Percentiles rank a stretch among this genome's conserved stretches.
These are phyloP conservation scores for Boletellus sp. DNA, from an alignment of 768 basidiomycete species.

Conservation along the genomic window DNA sequence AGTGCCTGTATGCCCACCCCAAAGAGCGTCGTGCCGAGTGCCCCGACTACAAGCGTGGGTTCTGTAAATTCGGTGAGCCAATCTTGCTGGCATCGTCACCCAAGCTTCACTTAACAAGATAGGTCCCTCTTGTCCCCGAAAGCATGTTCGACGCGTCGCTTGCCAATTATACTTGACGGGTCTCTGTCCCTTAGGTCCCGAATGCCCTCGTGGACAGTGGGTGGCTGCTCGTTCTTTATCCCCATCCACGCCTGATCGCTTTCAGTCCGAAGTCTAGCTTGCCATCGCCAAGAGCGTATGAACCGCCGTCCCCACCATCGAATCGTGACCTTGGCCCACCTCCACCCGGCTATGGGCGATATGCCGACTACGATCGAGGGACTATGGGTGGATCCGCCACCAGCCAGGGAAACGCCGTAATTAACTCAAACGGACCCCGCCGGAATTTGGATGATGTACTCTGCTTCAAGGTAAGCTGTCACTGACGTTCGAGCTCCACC, in stretches of 20 bases:
- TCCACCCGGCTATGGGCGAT: slow-evolving; percentile 88
- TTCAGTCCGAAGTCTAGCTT: slow-evolving; percentile 72
- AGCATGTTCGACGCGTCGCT: slow-evolving; percentile 87
- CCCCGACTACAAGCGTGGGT: slow-evolving; percentile 93
- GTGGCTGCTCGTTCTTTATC: slow-evolving; percentile 30
- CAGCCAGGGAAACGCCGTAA: slow-evolving; percentile 24
- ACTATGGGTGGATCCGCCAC: slow-evolving; percentile 30
- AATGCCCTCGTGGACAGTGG: slow-evolving; percentile 88
- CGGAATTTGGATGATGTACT: slow-evolving; percentile 80
- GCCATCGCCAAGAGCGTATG: slow-evolving; percentile 70
- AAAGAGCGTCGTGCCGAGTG: slow-evolving; percentile 91
- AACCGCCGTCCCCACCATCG: slow-evolving; percentile 70
- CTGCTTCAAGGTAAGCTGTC: slow-evolving; percentile 71
- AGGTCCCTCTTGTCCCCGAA: slow-evolving; percentile 88
- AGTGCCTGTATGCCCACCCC: slow-evolving; percentile 95
- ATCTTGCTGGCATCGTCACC: slow-evolving; percentile 2
- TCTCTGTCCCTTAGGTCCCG: slow-evolving; percentile 86
- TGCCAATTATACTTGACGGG: slow-evolving; percentile 91
- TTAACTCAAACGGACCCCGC: slow-evolving; percentile 43
- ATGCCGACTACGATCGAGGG: slow-evolving; percentile 67
- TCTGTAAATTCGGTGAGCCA: slow-evolving; percentile 83
- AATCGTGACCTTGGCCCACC: slow-evolving; percentile 82
- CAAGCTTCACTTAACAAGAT: slow-evolving; percentile 10
- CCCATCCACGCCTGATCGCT: slow-evolving; percentile 7
- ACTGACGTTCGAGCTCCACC: background rate